Percentiles rank a stretch among this genome's conserved stretches.
These are phyloP conservation scores for Diplotaxis tenuifolia DNA, from an alignment of 345 rosid species.

Conservation along the genomic window DNA sequence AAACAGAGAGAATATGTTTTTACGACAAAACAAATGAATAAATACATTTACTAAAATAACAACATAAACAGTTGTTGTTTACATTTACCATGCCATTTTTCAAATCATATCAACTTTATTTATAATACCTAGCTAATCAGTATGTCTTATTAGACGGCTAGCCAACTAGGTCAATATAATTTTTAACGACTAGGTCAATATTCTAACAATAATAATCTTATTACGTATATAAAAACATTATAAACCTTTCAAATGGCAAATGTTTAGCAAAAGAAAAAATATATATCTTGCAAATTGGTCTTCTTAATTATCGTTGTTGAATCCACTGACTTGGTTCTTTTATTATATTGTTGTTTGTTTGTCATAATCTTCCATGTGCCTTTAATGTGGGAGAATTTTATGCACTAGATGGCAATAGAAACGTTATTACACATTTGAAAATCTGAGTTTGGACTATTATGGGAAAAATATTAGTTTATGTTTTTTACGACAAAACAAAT, in stretches of 20 bases:
- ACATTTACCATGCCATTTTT: not conserved
- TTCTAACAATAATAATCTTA: no score
- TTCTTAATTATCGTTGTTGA: not conserved
- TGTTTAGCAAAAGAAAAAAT: not conserved
- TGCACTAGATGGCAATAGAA: not conserved
- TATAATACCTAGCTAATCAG: not conserved
- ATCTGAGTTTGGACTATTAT: no score
- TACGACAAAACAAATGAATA: not conserved
- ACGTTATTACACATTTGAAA: no score
- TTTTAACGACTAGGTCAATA: slow-evolving; percentile 2
- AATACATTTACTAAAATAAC: not conserved
- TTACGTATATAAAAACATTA: not conserved
- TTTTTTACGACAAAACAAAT: not conserved
- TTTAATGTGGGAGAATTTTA: not conserved
- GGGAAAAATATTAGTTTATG: not conserved
- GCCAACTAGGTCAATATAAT: not conserved
- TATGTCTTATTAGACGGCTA: not conserved
- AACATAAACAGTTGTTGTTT: not conserved
- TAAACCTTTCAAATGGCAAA: not conserved
- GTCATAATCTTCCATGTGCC: not conserved
- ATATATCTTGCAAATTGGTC: not conserved
- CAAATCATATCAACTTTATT: not conserved
- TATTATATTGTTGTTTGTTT: not conserved
- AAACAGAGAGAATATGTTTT: not conserved
- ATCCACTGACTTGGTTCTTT: not conserved